Base-by-base conservation (phyloP, 208 protist genomes). In the Acanthamoeba rhysodes region DNA sequence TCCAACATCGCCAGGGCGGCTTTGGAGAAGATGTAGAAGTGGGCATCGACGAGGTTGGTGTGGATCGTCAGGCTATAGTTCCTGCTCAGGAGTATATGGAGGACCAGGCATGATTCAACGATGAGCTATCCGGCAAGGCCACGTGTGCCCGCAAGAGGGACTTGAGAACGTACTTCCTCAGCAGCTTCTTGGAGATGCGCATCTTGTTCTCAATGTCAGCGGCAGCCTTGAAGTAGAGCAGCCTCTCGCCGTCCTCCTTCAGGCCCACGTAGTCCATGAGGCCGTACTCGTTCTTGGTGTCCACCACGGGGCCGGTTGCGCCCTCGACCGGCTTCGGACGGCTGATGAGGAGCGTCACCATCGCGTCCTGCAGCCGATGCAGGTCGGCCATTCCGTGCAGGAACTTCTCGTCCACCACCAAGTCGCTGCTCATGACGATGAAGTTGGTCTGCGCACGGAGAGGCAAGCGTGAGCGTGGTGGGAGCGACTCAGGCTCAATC, bases 391-490 rank as follows among this genome's bases (percentile, higher is more conserved):
- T 93, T 14, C 64, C 64, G 62, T 78, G 87, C 62, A 76, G 34
- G 87, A 93, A 93, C 64, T 55, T 50, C 37, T 70, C 62, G 41
- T 93, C 87, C 87, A 93, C 96, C 80, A 97, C 80, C 16, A 88
- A 24, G 94, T 97, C 96, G 59, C 96, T 84, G 66, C 95, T 97
- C 24, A 97, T 45, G 1, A 97, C 95, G 20, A 97, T 88, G 85
- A 97, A 97, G 90, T 97, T 96, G 24, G 45, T 91, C 95, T 97
- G 94, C n/a, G 48, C 64, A 66, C 59, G 37, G 10, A 74, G 14
- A 74, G 45, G 70, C 8, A 9, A n/a, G 37, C 70, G 20, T 18
- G 16, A 57, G n/a, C 32, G n/a, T n/a, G 20, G 7, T 87, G 53
- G 48, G n/a, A n/a, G n/a, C n/a, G n/a, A n/a, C n/a, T n/a, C n/a